Evolutionary conservation across 1,284 basidiomycete genomes (phyloP).

Genomic region (Ganoderma multipileum): DNA sequence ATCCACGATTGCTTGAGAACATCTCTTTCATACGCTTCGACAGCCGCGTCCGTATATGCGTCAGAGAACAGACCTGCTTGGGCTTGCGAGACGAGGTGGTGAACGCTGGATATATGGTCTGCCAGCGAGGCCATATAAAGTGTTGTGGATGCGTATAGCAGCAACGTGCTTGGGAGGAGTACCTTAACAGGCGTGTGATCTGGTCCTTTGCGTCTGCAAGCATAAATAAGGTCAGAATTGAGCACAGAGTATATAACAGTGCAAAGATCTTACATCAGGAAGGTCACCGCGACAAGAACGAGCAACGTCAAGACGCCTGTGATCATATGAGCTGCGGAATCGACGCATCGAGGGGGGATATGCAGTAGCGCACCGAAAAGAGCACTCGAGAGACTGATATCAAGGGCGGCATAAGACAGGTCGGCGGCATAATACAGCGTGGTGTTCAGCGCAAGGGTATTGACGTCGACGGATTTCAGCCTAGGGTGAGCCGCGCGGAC

Average conservation of each 20-base stretch:
- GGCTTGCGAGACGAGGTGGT: background rate
- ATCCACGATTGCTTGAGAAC: background rate
- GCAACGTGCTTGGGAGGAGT: background rate
- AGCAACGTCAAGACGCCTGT: background rate
- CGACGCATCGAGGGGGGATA: no score
- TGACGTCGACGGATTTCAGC: background rate
- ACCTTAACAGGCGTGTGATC: background rate
- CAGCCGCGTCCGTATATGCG: background rate
- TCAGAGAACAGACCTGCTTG: background rate
- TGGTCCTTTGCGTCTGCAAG: background rate
- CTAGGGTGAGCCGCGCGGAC: background rate
- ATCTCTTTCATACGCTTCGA: background rate
- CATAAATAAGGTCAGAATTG: background rate
- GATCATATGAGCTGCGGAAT: background rate
- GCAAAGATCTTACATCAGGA: background rate
- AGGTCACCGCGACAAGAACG: background rate
- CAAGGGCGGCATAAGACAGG: background rate
- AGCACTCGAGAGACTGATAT: background rate
- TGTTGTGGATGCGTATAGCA: background rate
- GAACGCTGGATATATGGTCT: background rate
- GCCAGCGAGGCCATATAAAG: conserved; percentile 2
- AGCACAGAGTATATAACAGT: background rate
- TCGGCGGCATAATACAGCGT: conserved; percentile 3
- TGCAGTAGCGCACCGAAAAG: no score
- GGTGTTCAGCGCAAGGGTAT: background rate